phyloP scores from a whole-genome alignment of 768 basidiomycete species.

The Pleurotus salmoneostramineus region DNA sequence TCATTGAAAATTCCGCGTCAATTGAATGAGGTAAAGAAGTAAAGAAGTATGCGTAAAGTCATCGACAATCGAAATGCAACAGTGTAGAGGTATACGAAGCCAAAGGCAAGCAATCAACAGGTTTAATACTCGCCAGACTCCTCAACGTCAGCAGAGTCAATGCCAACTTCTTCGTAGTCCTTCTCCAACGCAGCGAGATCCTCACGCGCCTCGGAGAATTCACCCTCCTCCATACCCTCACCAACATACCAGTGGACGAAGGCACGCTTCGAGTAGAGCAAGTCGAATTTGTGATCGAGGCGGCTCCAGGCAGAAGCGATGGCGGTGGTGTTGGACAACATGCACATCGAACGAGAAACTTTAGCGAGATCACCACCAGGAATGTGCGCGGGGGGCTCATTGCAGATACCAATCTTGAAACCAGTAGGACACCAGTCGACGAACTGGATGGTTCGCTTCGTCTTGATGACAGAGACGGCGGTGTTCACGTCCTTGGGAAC shows the following conservation, averaged over 20 bases:
- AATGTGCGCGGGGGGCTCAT: conserved; percentile 89
- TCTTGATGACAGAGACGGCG: conserved; percentile 93
- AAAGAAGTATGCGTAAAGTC: conserved; percentile 25
- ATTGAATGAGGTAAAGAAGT: conserved; percentile 16
- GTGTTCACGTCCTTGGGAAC: conserved; percentile 95
- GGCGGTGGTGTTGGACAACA: conserved; percentile 92
- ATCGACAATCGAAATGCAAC: neutral
- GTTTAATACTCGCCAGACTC: conserved; percentile 55
- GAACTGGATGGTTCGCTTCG: conserved; percentile 96
- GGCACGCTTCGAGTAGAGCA: conserved; percentile 95
- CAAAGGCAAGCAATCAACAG: neutral
- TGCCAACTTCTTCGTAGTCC: conserved; percentile 89
- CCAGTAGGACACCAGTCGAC: conserved; percentile 99
- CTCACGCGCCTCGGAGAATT: conserved; percentile 97
- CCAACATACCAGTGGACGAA: conserved; percentile 96
- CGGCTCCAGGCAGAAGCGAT: conserved; percentile 95
- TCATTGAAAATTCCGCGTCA: conserved; percentile 25
- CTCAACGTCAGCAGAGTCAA: conserved; percentile 70
- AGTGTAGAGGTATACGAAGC: neutral
- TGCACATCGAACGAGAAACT: conserved; percentile 91
- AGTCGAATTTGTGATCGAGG: conserved; percentile 96
- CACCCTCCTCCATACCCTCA: conserved; percentile 99
- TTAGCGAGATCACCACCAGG: conserved; percentile 96
- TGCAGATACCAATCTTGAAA: conserved; percentile 98
- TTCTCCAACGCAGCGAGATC: conserved; percentile 97